A percentile compares a stretch with the other conserved stretches of the same genome.
Conservation (phyloP, 2,329 filamentous ascomycete species). For the Talaromyces albobiverticillius region DNA sequence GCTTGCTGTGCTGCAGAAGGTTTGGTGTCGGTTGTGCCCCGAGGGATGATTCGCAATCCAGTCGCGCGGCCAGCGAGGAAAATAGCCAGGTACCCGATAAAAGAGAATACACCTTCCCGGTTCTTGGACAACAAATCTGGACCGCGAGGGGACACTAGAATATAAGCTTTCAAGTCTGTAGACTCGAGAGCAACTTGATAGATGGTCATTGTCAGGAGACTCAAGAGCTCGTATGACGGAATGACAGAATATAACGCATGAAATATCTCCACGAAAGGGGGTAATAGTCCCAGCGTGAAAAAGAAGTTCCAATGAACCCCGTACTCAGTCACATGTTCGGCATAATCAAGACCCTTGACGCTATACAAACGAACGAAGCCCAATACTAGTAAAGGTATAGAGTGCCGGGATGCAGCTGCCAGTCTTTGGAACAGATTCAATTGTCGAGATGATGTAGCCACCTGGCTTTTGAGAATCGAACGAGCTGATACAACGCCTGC, state of each 20-base stretch:
- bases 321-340: constrained; percentile 95
- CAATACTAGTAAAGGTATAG: constrained; percentile 75
- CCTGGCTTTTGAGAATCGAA: constrained; percentile 68
- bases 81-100: constrained; percentile 89
- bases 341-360: constrained; percentile 93
- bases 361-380: constrained; percentile 78
- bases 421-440: constrained; percentile 55
- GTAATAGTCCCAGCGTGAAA: constrained; percentile 86
- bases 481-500: constrained; percentile 87
- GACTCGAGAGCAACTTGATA: constrained; percentile 77
- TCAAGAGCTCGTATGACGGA: constrained; percentile 73
- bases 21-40: constrained; percentile 48
- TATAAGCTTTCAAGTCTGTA: constrained; percentile 75
- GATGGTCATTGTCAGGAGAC: constrained; percentile 62
- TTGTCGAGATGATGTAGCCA: constrained; percentile 43
- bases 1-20: constrained; percentile 36
- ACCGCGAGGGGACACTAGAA: constrained; percentile 73
- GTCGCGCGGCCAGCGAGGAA: constrained; percentile 85
- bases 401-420: constrained; percentile 68
- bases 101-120: constrained; percentile 92
- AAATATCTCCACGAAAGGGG: constrained; percentile 82
- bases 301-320: constrained; percentile 99
- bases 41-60: constrained; percentile 75
- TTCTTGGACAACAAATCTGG: constrained; percentile 82
- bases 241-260: constrained; percentile 68